Evolutionary conservation across 2,329 filamentous ascomycete species (phyloP).

Genomic region (Apiospora saccharicola): DNA sequence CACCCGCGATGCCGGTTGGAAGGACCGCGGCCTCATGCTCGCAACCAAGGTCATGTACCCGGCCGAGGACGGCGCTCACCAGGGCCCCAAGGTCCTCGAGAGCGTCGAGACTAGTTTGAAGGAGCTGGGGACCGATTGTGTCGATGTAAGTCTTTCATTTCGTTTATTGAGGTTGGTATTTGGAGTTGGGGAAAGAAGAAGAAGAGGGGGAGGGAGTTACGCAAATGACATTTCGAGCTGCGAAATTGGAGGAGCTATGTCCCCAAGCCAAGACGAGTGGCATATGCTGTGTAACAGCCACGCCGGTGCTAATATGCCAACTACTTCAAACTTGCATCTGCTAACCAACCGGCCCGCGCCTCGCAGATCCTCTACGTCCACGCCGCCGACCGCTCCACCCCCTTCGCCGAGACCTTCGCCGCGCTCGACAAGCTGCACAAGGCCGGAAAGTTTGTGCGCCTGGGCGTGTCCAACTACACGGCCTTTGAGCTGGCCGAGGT

Average conservation of each 20-base stretch:
- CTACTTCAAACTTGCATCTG: background rate
- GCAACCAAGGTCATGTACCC: slow-evolving; percentile 82
- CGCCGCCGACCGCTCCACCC: slow-evolving; percentile 71
- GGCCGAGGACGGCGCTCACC: slow-evolving; percentile 62
- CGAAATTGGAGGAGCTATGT: background rate
- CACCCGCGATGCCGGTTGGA: slow-evolving; percentile 78
- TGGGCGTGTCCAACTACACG: slow-evolving; percentile 86
- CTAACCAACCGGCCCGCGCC: background rate
- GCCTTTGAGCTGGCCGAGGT: slow-evolving; percentile 90
- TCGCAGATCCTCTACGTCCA: slow-evolving; percentile 75
- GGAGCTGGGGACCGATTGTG: slow-evolving; percentile 74
- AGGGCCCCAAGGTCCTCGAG: slow-evolving; percentile 67
- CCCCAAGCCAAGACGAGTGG: background rate
- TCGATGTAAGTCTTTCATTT: slow-evolving; percentile 64
- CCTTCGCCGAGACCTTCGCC: slow-evolving; percentile 81
- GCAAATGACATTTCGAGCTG: background rate
- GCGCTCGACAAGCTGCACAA: slow-evolving; percentile 84
- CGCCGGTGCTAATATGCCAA: background rate
- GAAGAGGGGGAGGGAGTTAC: background rate
- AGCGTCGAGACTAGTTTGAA: slow-evolving; percentile 72
- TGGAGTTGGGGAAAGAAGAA: background rate
- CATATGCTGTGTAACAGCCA: slow-evolving; percentile 7
- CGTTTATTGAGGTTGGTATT: background rate
- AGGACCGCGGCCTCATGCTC: slow-evolving; percentile 77
- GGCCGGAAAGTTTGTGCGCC: slow-evolving; percentile 81